phyloP scores from a whole-genome alignment of 169 alveolate genomes.

The Plasmodium malariae region DNA sequence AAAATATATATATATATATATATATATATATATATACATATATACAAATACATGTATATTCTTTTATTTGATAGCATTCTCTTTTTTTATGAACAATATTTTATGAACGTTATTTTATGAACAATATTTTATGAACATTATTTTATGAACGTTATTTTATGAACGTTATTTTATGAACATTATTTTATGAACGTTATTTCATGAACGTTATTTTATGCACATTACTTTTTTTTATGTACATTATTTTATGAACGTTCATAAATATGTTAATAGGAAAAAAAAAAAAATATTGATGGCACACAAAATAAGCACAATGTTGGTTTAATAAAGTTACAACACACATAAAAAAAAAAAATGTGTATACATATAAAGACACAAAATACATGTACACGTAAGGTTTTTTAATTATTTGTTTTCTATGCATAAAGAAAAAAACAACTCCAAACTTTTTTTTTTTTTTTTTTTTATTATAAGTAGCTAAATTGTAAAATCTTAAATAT shows the following conservation, averaged over 20 bases:
- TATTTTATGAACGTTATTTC: no score
- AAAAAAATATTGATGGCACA: not conserved
- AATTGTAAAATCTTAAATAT: slow-evolving; percentile 7
- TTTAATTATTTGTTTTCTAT: slow-evolving; percentile 8
- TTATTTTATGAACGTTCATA: no score
- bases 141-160: no score
- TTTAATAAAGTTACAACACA: not conserved
- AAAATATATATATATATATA: no score
- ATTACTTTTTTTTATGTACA: no score
- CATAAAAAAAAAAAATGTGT: not conserved
- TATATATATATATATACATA: no score
- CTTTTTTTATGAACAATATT: no score
- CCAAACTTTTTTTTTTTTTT: slow-evolving; percentile 9
- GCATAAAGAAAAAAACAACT: slow-evolving; percentile 13
- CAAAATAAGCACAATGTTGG: not conserved
- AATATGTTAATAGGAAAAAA: not conserved
- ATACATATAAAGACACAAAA: not conserved
- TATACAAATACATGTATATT: not conserved
- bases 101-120: no score
- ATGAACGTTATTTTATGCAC: no score
- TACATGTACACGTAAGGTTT: slow-evolving; percentile 3
- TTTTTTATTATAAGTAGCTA: slow-evolving; percentile 13
- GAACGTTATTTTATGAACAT: no score
- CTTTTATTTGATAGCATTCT: not conserved
- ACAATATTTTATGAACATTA: no score